phyloP scores from a whole-genome alignment of 2,329 filamentous ascomycete genomes.

The Diaporthe vaccinii region DNA sequence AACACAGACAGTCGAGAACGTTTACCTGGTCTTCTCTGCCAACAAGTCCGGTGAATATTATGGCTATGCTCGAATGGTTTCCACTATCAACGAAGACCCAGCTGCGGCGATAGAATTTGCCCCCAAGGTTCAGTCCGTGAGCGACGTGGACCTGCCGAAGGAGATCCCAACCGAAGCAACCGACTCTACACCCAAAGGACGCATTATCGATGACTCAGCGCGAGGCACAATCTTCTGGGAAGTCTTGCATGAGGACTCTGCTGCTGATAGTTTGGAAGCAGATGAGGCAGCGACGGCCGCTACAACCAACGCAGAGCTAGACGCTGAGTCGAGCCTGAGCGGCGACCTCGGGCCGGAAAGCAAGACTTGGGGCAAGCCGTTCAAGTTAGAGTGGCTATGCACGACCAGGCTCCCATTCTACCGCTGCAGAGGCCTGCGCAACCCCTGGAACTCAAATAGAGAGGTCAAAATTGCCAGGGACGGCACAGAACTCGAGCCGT shows the following conservation, averaged over 20 bases:
- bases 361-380: constrained; percentile 90
- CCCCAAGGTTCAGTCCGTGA: constrained; percentile 71
- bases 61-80: constrained; percentile 92
- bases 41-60: constrained; percentile 99
- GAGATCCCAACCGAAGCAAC: constrained; percentile 85
- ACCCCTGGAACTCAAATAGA: constrained; percentile 94
- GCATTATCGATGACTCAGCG: constrained; percentile 92
- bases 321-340: constrained; percentile 53
- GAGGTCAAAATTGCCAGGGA: constrained; percentile 97
- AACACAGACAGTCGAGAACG: constrained; percentile 79
- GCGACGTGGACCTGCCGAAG: constrained; percentile 77
- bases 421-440: constrained; percentile 86
- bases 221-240: constrained; percentile 99
- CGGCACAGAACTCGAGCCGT: constrained; percentile 91
- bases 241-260: constrained; percentile 67
- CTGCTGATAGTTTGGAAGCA: constrained; percentile 53
- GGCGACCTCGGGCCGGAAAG: constrained; percentile 57
- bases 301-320: constrained; percentile 57
- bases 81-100: constrained; percentile 84
- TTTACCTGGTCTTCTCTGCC: constrained; percentile 94
- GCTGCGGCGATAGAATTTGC: constrained; percentile 78
- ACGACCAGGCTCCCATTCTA: constrained; percentile 89
- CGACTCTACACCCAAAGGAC: constrained; percentile 82
- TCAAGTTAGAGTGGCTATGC: constrained; percentile 91
- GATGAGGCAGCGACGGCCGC: constrained; percentile 59